Evolutionary conservation across 2,329 filamentous ascomycete species (phyloP), one percentile per base, ranked within the genome.

Genomic region (Colletotrichum tamarilloi): DNA sequence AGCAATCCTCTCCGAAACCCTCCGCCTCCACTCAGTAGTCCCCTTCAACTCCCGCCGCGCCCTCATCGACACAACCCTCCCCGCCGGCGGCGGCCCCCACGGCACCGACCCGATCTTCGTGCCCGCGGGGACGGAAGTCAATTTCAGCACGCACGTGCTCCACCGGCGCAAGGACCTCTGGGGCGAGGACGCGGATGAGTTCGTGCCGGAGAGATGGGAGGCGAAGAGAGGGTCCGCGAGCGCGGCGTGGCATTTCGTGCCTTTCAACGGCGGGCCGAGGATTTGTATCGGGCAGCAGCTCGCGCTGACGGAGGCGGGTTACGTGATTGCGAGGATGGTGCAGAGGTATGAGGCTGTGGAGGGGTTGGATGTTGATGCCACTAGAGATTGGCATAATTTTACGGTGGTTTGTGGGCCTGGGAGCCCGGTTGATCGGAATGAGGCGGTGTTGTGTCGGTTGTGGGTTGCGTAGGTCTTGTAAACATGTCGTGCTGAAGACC

Each of bases 151-250:
- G 11, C 81, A 82, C 72, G 75, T 77, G 0, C 77, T 82, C 60
- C 80, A 83, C 49, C 76, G 82, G 1, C 76, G 79, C 8, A 80
- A 78, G 22, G 80, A 82, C 35, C 76, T 84, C 14, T 85, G 79
- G 67, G 83, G 84, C 0, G 49, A 75, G 0, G 82, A 84, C 62
- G 80, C 81, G 1, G 76, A 78, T 2, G 77, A 79, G n/a, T 84
- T 84, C 57, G 75, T 77, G 1, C 84, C 82, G 0, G 82, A 83
- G 64, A 75, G 83, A 14, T 85, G 83, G 83, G 83, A 82, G 30
- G 75, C 70, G 62, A 79, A 77, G 3, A 74, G 78, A 30, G 58
- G 69, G 1, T 49, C 58, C 1, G 64, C 57, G 52, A 26, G 69
- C 2, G 69, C 78, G 4, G 78, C 78, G 9, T 83, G 80, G 80